These are phyloP conservation scores for Porcisia deanei DNA, from an alignment of 208 protist genomes.

Conservation along the genomic window DNA sequence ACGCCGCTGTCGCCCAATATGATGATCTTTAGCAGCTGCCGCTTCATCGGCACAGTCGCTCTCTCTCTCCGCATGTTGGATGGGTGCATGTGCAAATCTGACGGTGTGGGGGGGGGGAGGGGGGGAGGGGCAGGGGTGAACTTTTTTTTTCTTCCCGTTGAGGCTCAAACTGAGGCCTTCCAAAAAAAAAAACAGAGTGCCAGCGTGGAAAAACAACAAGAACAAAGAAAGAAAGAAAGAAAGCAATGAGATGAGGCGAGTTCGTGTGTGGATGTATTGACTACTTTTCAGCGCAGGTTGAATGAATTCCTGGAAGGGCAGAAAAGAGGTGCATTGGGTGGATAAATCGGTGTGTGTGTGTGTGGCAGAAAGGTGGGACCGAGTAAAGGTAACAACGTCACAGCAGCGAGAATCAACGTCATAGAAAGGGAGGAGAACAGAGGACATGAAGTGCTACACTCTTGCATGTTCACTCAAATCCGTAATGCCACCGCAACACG, in stretches of 20 bases:
- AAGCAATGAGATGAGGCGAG: no score
- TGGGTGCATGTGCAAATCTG: background rate
- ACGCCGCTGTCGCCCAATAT: constrained; percentile 94
- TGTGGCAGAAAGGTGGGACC: no score
- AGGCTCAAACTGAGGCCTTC: background rate
- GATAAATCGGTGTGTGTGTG: background rate
- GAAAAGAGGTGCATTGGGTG: background rate
- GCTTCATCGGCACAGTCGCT: constrained; percentile 35
- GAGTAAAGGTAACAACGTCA: no score
- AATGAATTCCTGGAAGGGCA: background rate
- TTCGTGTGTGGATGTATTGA: background rate
- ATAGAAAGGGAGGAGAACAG: background rate
- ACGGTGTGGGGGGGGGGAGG: background rate
- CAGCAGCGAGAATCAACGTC: no score
- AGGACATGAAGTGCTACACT: background rate
- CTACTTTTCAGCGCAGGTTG: background rate
- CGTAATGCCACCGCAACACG: background rate
- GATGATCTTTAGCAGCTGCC: constrained; percentile 95
- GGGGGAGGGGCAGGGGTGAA: background rate
- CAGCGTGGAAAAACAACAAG: background rate
- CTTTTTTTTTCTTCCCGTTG: background rate
- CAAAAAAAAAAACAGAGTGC: background rate
- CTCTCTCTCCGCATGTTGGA: background rate
- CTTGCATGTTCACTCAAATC: background rate
- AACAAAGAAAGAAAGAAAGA: no score